Base-by-base conservation (phyloP, 495 filamentous ascomycete genomes). In the Neurospora sp. region DNA sequence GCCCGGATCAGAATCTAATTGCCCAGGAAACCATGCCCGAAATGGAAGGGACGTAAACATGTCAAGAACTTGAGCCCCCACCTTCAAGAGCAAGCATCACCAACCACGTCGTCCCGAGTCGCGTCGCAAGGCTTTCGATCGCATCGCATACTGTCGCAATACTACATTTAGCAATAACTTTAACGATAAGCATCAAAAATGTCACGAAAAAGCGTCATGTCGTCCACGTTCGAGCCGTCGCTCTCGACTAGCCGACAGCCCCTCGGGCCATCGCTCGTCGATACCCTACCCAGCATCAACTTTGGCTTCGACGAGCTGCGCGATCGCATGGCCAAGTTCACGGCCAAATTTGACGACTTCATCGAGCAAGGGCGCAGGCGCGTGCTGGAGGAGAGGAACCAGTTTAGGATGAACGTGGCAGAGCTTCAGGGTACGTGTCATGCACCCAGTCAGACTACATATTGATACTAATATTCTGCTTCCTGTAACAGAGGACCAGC, bases 221-320 rank as follows among this genome's bases (percentile, higher is more conserved):
- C 90, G 10, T 88, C 89, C 48, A 80, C 88, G 61, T 94, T 95
- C 76, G 93, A 96, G 74, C 89, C 91, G 2, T 92, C 92, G 0
- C 83, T 92, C 69, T 94, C 92, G 1, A 91, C 88, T 40, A 92
- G 89, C 88, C 91, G 92, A 74, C 88, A 89, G 69, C 84, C 74
- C 45, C 41, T 91, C 71, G 83, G 82, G 41, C 76, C 82, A 9
- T 88, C 86, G 27, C 82, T 87, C 79, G 93, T 93, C 42, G 93
- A 96, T 81, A 89, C 89, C 14, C 88, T 98, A 9, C 96, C 96
- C 44, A 93, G 85, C 80, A 92, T 97, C 82, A 94, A 96, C 82
- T 98, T 98, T 81, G 94, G 93, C 72, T 98, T 98, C 82, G 95
- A 98, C 73, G 94, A 97, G 74, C 85, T 99, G 73, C 94, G 94